phyloP scores from a whole-genome alignment of 1,284 basidiomycete species.

The Tilletia walkeri region DNA sequence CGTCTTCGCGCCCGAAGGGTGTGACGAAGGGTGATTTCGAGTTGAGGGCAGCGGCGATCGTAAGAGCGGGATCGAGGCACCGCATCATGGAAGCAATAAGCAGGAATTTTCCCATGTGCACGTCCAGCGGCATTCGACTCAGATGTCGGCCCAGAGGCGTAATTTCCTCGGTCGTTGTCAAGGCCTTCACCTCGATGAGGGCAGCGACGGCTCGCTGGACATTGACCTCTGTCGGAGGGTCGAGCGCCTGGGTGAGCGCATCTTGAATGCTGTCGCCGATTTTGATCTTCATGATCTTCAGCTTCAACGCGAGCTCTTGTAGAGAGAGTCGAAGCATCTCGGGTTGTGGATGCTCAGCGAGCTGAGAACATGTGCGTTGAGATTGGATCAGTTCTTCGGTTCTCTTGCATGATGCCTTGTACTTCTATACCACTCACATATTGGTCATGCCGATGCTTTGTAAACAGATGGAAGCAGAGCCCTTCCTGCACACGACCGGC shows the following conservation, averaged over 20 bases:
- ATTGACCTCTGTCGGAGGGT: constrained; percentile 83
- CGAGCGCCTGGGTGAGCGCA: constrained; percentile 79
- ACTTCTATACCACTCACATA: constrained; percentile 48
- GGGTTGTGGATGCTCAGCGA: constrained; percentile 87
- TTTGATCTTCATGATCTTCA: constrained; percentile 93
- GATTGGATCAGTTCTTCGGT: background rate
- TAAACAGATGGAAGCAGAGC: constrained; percentile 94
- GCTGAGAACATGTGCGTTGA: constrained; percentile 58
- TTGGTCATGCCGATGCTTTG: constrained; percentile 78
- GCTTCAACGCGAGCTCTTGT: constrained; percentile 88
- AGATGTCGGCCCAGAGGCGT: constrained; percentile 89
- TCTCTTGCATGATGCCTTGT: background rate
- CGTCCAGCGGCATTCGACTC: constrained; percentile 90
- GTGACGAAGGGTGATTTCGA: constrained; percentile 85
- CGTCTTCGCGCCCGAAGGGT: constrained; percentile 81
- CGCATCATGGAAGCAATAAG: constrained; percentile 80
- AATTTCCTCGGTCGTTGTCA: constrained; percentile 84
- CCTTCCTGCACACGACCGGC: constrained; percentile 90
- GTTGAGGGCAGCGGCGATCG: constrained; percentile 85
- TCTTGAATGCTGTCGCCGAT: constrained; percentile 81
- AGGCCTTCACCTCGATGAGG: constrained; percentile 85
- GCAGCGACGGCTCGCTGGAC: constrained; percentile 87
- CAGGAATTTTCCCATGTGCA: constrained; percentile 92
- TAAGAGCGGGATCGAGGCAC: constrained; percentile 90
- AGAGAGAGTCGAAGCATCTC: constrained; percentile 94